Evolutionary conservation across 202 grass and related monocot species (phyloP), one percentile per base, ranked within the genome.

Genomic region (Dendrocalamus latiflorus): DNA sequence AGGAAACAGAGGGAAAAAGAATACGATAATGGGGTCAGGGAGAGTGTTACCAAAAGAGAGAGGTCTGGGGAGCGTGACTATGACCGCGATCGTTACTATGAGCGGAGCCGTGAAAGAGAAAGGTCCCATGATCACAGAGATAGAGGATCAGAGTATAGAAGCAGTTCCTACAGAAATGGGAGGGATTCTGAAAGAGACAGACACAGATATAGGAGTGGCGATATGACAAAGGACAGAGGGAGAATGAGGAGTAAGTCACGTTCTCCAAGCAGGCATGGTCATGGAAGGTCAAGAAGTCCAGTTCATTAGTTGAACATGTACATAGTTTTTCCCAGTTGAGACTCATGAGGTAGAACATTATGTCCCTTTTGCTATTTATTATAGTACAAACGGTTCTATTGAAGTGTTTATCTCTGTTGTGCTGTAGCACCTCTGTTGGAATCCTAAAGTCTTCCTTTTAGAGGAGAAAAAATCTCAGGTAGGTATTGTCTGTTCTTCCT

Each of bases 361-460:
- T 75, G 78, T 66, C 74, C 75, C 61, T 88, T 86, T 74, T 69
- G 45, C 67, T 75, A 77, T 70, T 83, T 80, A 33, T 83, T 84
- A 82, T 74, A 82, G 85, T 74, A 90, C 64, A 74, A 59, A 89
- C 87, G 84, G 78, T 85, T 91, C 70, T 78, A 75, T 81, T 84
- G 66, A 78, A 86, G 72, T 64, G 77, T 39, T 25, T 42, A 78
- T 80, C 30, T 89, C 43, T 91, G 73, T 16, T 84, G 68, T 94
- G 54, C 75, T 86, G 75, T 86, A 94, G 86, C 92, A 94, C 89
- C 84, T 85, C 47, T 87, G 83, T 94, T 89, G 89, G 89, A 89
- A 88, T 71, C 84, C 48, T 87, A 75, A 50, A 73, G 49, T 68
- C 84, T 90, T 85, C n/a, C 78, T 89, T 82, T 91, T 94, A 87